Evolutionary conservation across 306 rosid species (phyloP).

Genomic region (Lathyrus aphaca): DNA sequence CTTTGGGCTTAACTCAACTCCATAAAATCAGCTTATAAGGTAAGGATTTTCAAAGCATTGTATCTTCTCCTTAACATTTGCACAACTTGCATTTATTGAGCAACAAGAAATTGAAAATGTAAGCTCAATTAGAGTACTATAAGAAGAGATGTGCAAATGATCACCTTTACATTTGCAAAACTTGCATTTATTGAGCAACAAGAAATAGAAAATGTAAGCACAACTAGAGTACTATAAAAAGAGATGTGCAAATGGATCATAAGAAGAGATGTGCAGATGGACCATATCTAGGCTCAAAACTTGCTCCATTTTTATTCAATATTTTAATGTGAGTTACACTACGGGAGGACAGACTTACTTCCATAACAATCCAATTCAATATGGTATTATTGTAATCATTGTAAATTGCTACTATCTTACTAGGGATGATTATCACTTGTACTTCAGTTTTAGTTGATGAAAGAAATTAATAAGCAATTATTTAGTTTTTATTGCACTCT

Average conservation of each 20-base stretch:
- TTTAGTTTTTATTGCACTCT: background rate
- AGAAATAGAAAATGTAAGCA: slow-evolving; percentile 18
- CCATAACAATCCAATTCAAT: background rate
- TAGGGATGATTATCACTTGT: background rate
- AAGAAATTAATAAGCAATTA: background rate
- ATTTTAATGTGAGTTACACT: slow-evolving; percentile 7
- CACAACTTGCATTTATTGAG: background rate
- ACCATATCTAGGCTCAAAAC: slow-evolving; percentile 14
- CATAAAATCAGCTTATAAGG: background rate
- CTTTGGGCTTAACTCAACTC: background rate
- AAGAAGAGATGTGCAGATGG: slow-evolving; percentile 18
- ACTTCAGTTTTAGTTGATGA: background rate
- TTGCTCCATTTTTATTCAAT: slow-evolving; percentile 11
- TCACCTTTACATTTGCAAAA: slow-evolving; percentile 14
- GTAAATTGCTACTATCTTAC: slow-evolving; percentile 4
- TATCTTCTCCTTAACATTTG: background rate
- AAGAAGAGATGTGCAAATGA: slow-evolving; percentile 15
- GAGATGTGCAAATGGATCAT: slow-evolving; percentile 16
- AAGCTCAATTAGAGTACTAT: slow-evolving; percentile 3
- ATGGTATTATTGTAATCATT: background rate
- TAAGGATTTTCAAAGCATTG: background rate
- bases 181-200: background rate
- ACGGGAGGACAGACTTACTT: slow-evolving; percentile 9
- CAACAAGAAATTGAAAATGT: slow-evolving; percentile 21
- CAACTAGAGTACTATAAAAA: slow-evolving; percentile 8